Evolutionary conservation across 345 rosid species (phyloP), one percentile per base, ranked within the genome.

Genomic region (Boechera stricta): DNA sequence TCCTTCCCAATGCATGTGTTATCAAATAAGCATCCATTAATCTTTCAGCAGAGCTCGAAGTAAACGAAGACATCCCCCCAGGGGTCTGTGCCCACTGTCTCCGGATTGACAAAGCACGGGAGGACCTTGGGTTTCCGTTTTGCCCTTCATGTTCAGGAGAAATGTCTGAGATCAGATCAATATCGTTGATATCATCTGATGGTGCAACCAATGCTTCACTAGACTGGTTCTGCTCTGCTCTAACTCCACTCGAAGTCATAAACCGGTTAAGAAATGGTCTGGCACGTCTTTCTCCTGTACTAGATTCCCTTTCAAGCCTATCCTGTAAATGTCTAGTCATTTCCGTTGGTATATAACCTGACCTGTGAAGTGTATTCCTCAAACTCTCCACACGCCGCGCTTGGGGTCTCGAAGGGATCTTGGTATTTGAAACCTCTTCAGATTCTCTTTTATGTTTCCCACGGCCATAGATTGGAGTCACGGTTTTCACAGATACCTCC

Each of bases 381-480:
- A 85, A 82, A 59, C 97, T 89, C 84, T 94, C 97, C 52, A 86
- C 84, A 24, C 93, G 88, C 56, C 79, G 79, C 12, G 93, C 98
- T 29, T 77, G 76, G 11, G 97, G 97, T 82, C 97, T 85, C 36
- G 39, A 56, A 39, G 98, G 98, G 79, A 89, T 84, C 81, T 92
- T 88, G 26, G 83, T 67, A 45, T 69, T 78, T 2, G 69, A 21
- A 76, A 81, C 90, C 68, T 86, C 93, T 74, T 80, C 88, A 0
- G 77, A 82, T 41, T 72, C 84, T 47, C 75, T 85, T 36, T 76
- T 77, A 12, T 70, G 76, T 44, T 77, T 84, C 44, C 90, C 97
- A 60, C 93, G 87, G 24, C 98, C 97, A 75, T 89, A 92, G 77
- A 94, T 90, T 4, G 98, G 98, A 51, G 87, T 92, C 62, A 94